phyloP scores from a whole-genome alignment of 2,329 filamentous ascomycete species.

The Ophiostoma populinum region DNA sequence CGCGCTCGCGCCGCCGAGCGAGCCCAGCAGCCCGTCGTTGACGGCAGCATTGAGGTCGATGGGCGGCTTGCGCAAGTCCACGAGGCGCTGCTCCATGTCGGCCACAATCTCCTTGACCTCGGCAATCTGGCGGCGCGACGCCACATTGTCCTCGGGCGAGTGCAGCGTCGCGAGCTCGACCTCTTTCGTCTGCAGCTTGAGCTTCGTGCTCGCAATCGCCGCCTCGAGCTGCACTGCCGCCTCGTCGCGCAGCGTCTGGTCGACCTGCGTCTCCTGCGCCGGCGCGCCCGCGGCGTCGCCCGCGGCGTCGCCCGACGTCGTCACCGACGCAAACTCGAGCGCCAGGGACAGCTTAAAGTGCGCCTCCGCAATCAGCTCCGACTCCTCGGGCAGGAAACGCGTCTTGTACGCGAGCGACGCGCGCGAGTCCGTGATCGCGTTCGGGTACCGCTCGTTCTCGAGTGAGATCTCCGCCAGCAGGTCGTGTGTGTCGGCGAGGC shows the following conservation, averaged over 20 bases:
- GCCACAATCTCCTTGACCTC: slow-evolving; percentile 64
- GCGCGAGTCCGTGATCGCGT: slow-evolving; percentile 72
- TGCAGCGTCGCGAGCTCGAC: slow-evolving; percentile 44
- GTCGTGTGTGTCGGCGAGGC: slow-evolving; percentile 83
- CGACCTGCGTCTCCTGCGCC: slow-evolving; percentile 35
- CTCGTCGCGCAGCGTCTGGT: slow-evolving; percentile 54
- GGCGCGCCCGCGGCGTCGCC: slow-evolving; percentile 19
- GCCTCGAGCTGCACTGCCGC: slow-evolving; percentile 54
- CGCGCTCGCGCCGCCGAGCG: slow-evolving; percentile 26
- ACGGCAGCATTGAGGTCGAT: slow-evolving; percentile 39
- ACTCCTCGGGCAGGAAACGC: slow-evolving; percentile 61
- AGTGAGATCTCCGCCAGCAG: slow-evolving; percentile 91
- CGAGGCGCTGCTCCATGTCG: slow-evolving; percentile 61
- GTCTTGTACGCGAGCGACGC: slow-evolving; percentile 64
- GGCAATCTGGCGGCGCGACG: slow-evolving; percentile 41
- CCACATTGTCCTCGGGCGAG: slow-evolving; percentile 48
- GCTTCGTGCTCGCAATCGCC: slow-evolving; percentile 54
- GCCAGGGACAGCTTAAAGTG: slow-evolving; percentile 94
- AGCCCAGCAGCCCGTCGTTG: slow-evolving; percentile 44
- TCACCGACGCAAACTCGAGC: slow-evolving; percentile 79
- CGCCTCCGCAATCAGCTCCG: slow-evolving; percentile 76
- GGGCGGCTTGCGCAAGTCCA: slow-evolving; percentile 49
- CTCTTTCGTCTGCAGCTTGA: slow-evolving; percentile 54
- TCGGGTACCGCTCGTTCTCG: slow-evolving; percentile 81
- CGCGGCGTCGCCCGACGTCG: slow-evolving; percentile 23